Base-by-base conservation (phyloP, 2,329 filamentous ascomycete genomes). In the Penicillium sp. region DNA sequence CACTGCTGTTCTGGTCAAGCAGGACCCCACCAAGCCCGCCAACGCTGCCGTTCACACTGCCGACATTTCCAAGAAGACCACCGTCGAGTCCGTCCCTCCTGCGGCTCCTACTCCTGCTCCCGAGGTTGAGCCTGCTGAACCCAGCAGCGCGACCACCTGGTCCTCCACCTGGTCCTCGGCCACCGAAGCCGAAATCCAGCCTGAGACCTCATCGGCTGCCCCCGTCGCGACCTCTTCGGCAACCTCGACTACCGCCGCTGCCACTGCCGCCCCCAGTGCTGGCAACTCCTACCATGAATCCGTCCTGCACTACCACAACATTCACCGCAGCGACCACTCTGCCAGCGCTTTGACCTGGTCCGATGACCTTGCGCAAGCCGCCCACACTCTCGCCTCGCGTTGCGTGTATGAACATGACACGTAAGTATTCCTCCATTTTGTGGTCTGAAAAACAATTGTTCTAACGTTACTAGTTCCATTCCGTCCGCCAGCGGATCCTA, bases 261-360 rank as follows among this genome's bases (percentile, higher is more conserved):
- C 75, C 49, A 68, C 69, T 0, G 55, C 75, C 34, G 72, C 74
- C 49, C 64, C 69, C 8, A 70, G 24, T 19, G 45, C 55, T 28
- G 54, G 50, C 49, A 59, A 57, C 45, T 54, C 61, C 28, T 70
- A 71, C 58, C 66, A 72, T 53, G 50, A 58, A 28, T 49, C 57
- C 17, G 59, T 72, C 37, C 61, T 91, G 43, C 75, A 83, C 61
- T 81, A 87, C 66, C 93, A 97, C 83, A 96, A 96, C 74, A 63
- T 84, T 46, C 87, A 93, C 72, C 90, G 93, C 56, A 68, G 76
- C 64, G 94, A 93, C 75, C 88, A 96, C 78, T 84, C 84, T 17
- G 82, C 81, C 32, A 64, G 70, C 21, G 77, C 73, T 39, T 64
- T 96, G 40, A 65, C 63, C 44, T 97, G 87, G 85, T 77, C 83